Evolutionary conservation across 2,329 filamentous ascomycete genomes (phyloP).

Genomic region (Cladophialophora immunda): DNA sequence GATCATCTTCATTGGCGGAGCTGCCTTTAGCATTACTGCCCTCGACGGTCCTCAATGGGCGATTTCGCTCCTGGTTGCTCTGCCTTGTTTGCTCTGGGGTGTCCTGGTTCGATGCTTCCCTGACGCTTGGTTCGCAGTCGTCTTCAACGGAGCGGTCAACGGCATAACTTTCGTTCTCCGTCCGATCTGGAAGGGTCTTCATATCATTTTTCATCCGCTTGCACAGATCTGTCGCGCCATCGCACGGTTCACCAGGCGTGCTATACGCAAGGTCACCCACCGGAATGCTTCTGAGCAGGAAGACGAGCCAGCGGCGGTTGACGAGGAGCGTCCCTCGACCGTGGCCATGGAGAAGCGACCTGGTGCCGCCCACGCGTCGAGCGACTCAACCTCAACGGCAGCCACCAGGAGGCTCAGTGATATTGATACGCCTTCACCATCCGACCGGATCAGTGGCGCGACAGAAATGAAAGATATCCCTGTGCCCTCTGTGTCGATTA

Average conservation of each 20-base stretch:
- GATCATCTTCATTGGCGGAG: slow-evolving; percentile 86
- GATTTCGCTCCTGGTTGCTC: slow-evolving; percentile 82
- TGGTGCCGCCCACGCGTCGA: not conserved
- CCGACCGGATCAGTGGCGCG: not conserved
- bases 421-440: not conserved
- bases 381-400: not conserved
- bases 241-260: slow-evolving; percentile 38
- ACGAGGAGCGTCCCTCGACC: slow-evolving; percentile 26
- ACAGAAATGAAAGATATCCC: slow-evolving; percentile 14
- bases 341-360: slow-evolving; percentile 13
- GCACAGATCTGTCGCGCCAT: slow-evolving; percentile 40
- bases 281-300: slow-evolving; percentile 28
- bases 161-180: slow-evolving; percentile 62
- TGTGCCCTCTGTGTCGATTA: slow-evolving; percentile 32
- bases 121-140: slow-evolving; percentile 64
- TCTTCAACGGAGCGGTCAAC: slow-evolving; percentile 60
- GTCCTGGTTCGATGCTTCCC: slow-evolving; percentile 83
- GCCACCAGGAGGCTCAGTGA: not conserved
- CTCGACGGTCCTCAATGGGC: slow-evolving; percentile 84
- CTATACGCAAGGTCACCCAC: slow-evolving; percentile 32
- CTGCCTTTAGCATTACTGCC: slow-evolving; percentile 76
- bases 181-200: slow-evolving; percentile 47
- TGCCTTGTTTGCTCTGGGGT: slow-evolving; percentile 85
- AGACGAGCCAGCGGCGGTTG: slow-evolving; percentile 20
- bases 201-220: slow-evolving; percentile 45